Conservation (phyloP, 2,329 filamentous ascomycete genomes). For the Didymellaceae sp. region DNA sequence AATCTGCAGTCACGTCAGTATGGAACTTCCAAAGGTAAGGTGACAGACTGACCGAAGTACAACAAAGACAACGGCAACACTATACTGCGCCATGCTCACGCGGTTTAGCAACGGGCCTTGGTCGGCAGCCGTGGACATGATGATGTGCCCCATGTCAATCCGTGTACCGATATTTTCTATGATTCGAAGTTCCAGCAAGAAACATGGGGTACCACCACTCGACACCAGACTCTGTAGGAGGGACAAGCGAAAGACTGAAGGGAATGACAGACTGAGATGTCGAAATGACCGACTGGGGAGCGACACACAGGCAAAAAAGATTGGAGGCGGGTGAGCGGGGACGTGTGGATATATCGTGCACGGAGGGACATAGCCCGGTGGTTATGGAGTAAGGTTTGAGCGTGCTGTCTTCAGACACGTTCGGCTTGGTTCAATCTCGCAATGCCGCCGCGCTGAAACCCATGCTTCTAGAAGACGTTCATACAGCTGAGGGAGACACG, state of each 20-base stretch:
- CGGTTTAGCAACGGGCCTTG: slow-evolving; percentile 32
- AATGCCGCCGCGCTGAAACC: slow-evolving; percentile 16
- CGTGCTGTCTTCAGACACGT: slow-evolving; percentile 6
- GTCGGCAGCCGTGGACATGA: slow-evolving; percentile 24
- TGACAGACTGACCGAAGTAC: slow-evolving; percentile 27
- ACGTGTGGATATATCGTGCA: slow-evolving; percentile 10
- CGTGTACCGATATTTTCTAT: slow-evolving; percentile 11
- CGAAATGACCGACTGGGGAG: slow-evolving; percentile 4
- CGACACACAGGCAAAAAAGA: background rate
- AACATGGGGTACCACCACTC: slow-evolving; percentile 15
- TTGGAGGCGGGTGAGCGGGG: slow-evolving; percentile 4
- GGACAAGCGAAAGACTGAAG: background rate
- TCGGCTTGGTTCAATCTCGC: slow-evolving; percentile 11
- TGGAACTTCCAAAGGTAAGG: background rate
- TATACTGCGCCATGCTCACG: slow-evolving; percentile 32
- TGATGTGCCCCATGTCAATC: slow-evolving; percentile 31
- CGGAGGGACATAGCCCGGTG: slow-evolving; percentile 3
- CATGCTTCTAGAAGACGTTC: slow-evolving; percentile 9
- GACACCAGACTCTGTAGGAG: slow-evolving; percentile 1
- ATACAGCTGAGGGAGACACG: background rate
- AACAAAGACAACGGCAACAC: slow-evolving; percentile 30
- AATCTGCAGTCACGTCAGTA: slow-evolving; percentile 20
- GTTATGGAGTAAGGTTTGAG: slow-evolving; percentile 3
- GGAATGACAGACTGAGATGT: slow-evolving; percentile 1
- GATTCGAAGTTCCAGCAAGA: slow-evolving; percentile 14